Conservation (phyloP, 2,329 filamentous ascomycete genomes). For the Aspergillus piperis region DNA sequence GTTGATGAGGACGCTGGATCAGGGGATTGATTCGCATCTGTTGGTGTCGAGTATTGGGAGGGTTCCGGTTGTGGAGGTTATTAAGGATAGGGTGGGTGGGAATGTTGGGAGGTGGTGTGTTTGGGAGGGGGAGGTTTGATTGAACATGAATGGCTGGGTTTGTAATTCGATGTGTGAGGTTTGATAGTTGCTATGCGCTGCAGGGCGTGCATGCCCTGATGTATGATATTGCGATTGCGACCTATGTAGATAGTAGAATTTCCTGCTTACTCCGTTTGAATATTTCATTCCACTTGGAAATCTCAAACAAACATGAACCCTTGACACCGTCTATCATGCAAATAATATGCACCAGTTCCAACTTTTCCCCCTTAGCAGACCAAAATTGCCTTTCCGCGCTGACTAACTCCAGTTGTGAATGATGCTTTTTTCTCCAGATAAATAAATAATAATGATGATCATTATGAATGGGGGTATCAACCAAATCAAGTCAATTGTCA, state of each 20-base stretch:
- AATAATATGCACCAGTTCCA: not conserved
- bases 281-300: not conserved
- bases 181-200: not conserved
- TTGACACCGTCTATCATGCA: not conserved
- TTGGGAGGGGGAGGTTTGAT: slow-evolving; percentile 20
- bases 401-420: slow-evolving; percentile 31
- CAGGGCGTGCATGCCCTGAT: no score
- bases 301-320: not conserved
- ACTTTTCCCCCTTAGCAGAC: not conserved
- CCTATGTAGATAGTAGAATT: not conserved
- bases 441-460: slow-evolving; percentile 14
- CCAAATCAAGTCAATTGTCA: slow-evolving; percentile 10
- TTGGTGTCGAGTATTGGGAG: slow-evolving; percentile 33
- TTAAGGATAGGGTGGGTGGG: slow-evolving; percentile 42
- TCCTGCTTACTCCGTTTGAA: not conserved
- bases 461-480: slow-evolving; percentile 29
- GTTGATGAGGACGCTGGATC: slow-evolving; percentile 39
- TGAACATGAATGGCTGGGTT: not conserved
- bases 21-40: slow-evolving; percentile 43
- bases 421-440: slow-evolving; percentile 15
- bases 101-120: slow-evolving; percentile 41
- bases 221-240: not conserved
- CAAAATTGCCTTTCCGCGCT: slow-evolving; percentile 10
- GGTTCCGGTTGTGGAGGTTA: slow-evolving; percentile 37
- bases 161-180: not conserved